Base-by-base conservation (phyloP, 345 rosid species). In the Salix koriyanagi region DNA sequence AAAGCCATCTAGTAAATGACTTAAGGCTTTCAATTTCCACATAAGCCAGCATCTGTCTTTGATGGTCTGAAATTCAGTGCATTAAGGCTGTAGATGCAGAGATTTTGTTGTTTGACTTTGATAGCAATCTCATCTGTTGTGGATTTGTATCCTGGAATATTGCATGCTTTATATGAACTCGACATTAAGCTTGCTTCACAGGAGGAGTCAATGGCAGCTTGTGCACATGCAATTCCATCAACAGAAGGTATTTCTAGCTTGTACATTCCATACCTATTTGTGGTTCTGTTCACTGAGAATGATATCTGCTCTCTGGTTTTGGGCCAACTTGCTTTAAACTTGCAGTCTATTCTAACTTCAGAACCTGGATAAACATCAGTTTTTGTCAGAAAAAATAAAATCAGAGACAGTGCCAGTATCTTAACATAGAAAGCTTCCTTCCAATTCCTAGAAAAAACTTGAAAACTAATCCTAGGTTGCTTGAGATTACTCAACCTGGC, bases 271-370 rank as follows among this genome's bases (percentile, higher is more conserved):
- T 76, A 56, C 74, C 85, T 89, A 75, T 94, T 87, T 44, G 99
- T 96, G 54, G 91, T 96, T 81, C 97, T 92, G 86, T 92, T 96
- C 75, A 88, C 93, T 61, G 97, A 87, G 83, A 96, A 89, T 61
- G 86, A 71, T 67, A 96, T 65, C 76, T 80, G 86, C 76, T 92
- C 99, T 19, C 76, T 86, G 11, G 92, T 89, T 80, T 52, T 86
- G 8, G 93, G 89, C 0, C 89, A 80, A 65, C 84, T 78, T 34
- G 92, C 92, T 76, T 82, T 90, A 86, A 94, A 87, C 76, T 87
- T 88, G 91, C 98, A 96, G 58, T 91, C 87, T 80, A 96, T 65
- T 76, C 85, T 89, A 75, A 96, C 99, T 77, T 92, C 95, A 54
- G 91, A 98, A 11, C 90, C 99, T 96, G 88, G 50, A 41, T 77